Base-by-base conservation (phyloP, 2,329 filamentous ascomycete genomes). In the Camillea tinctor region DNA sequence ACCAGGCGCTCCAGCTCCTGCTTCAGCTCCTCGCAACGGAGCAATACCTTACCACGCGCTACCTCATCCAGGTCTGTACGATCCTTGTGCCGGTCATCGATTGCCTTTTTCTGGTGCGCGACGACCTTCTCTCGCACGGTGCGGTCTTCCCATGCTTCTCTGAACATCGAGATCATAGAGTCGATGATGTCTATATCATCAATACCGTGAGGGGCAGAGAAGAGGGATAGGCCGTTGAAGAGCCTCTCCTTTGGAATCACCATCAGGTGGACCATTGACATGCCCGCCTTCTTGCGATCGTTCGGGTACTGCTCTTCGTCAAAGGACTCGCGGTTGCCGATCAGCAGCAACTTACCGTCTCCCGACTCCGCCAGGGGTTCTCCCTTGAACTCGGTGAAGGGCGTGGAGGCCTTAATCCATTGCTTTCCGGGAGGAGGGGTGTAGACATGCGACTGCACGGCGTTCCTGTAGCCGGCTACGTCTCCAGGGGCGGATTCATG, bases 241-340 rank as follows among this genome's bases (percentile, higher is more conserved):
- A 70, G 50, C 0, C 24, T 15, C 4, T 52, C 52, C 19, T 55
- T 61, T n/a, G 67, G 59, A 9, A 70, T 64, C n/a, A 21, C 63
- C 1, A 70, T 57, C 13, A 70, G 53, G 52, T 70, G 68, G 3
- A 70, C 51, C 49, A 65, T 57, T 2, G 67, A 69, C 68, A 70
- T 70, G 54, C 64, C 61, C 17, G 67, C 64, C 7, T 9, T 8
- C 11, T 9, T 26, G 1, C 60, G 55, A 15, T 26, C 21, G 0
- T 22, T 56, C 1, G 17, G 30, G 53, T 70, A 68, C 54, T 69
- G 68, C 4, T 1, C 61, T 1, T 30, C 49, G 56, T 62, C 62
- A 55, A 69, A 70, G 1, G 68, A 69, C 8, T 56, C 30, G 2
- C 50, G 50, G 53, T 69, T 69, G 1, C 63, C 64, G 50, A 69